Evolutionary conservation across 2,329 filamentous ascomycete genomes (phyloP).

Genomic region (Waltergamsia citrina): DNA sequence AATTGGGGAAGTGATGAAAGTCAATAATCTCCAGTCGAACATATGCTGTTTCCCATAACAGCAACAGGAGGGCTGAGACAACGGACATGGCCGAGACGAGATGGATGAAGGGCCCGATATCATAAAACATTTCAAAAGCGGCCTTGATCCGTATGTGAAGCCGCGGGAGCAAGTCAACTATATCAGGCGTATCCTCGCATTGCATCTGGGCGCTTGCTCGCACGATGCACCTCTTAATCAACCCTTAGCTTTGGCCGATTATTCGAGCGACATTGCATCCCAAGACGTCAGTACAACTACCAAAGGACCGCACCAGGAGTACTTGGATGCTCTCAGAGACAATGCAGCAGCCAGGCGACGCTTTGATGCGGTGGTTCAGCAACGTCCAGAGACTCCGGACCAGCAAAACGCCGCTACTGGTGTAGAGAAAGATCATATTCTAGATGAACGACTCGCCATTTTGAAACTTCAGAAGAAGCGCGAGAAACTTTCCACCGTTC

Average conservation of each 20-base stretch:
- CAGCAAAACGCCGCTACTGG: neutral
- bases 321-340: conserved; percentile 14
- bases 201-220: conserved; percentile 40
- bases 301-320: conserved; percentile 42
- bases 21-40: neutral
- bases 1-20: neutral
- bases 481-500: conserved; percentile 37
- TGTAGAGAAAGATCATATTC: conserved; percentile 6
- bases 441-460: conserved; percentile 42
- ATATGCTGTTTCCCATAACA: too few relatives aligned
- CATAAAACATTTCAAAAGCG: conserved; percentile 26
- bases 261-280: conserved; percentile 20
- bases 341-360: conserved; percentile 35
- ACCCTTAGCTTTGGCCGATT: conserved; percentile 39
- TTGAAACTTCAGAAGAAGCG: conserved; percentile 43
- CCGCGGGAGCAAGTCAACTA: conserved; percentile 47
- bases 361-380: conserved; percentile 28
- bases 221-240: conserved; percentile 29
- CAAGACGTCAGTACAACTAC: conserved; percentile 27
- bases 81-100: neutral
- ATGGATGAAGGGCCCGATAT: conserved; percentile 23
- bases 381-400: conserved; percentile 3
- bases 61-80: neutral
- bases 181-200: conserved; percentile 44
- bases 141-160: conserved; percentile 43